phyloP scores from a whole-genome alignment of 2,329 filamentous ascomycete species.

The Plectosphaerella plurivora region DNA sequence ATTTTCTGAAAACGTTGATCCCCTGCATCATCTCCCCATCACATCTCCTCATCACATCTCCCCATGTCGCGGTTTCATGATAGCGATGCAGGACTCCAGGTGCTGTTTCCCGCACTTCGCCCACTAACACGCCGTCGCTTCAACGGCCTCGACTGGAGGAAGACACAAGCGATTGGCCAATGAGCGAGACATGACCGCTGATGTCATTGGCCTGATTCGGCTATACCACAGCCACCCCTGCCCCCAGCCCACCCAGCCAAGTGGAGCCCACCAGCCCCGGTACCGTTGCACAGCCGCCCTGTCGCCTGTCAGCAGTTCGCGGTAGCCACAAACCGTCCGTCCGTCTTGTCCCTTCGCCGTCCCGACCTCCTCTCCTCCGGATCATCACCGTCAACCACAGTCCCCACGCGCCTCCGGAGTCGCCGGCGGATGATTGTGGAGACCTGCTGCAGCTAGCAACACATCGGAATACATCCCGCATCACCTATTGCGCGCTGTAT shows the following conservation, averaged over 20 bases:
- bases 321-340: background rate
- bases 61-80: too few species aligned
- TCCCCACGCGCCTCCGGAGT: background rate
- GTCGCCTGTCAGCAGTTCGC: background rate
- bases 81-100: too few species aligned
- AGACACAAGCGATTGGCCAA: conserved; percentile 13
- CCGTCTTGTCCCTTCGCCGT: background rate
- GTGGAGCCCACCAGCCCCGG: conserved; percentile 4
- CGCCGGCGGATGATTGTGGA: background rate
- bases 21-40: too few species aligned
- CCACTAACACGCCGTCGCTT: too few species aligned
- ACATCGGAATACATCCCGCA: background rate
- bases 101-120: too few species aligned
- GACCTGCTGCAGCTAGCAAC: background rate
- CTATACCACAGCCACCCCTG: background rate
- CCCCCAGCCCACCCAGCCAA: background rate
- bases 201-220: conserved; percentile 2
- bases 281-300: conserved; percentile 15
- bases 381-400: background rate
- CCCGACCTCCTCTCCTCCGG: background rate
- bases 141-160: background rate
- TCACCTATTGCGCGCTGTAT: background rate
- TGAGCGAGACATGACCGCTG: conserved; percentile 6
- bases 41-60: too few species aligned
- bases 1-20: too few species aligned